Percentiles rank a stretch among this genome's conserved stretches.
phyloP scores from a whole-genome alignment of 1,284 basidiomycete species.

The Cutaneotrichosporon dermatis region DNA sequence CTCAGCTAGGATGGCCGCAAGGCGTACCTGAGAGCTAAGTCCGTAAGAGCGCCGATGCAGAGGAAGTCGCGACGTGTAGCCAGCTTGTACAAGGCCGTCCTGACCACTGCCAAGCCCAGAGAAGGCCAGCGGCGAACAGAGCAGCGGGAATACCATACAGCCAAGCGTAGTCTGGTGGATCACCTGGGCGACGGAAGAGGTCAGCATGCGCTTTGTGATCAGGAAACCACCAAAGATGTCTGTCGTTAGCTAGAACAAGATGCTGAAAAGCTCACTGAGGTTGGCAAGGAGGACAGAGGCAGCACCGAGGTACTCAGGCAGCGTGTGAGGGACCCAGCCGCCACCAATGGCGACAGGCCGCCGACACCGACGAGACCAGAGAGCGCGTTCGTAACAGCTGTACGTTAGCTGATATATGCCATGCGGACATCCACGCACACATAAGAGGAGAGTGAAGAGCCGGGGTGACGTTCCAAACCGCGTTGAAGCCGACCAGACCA shows the following conservation, averaged over 20 bases:
- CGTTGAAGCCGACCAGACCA: conserved; percentile 74
- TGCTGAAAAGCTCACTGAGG: conserved; percentile 51
- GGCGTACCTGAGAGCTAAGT: conserved; percentile 31
- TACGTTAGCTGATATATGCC: not conserved
- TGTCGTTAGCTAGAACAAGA: conserved; percentile 4
- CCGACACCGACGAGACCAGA: conserved; percentile 72
- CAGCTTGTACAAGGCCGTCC: conserved; percentile 77
- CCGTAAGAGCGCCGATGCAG: conserved; percentile 61
- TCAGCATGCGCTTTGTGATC: conserved; percentile 79
- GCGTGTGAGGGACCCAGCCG: conserved; percentile 70
- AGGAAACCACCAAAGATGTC: conserved; percentile 77
- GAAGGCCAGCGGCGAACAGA: conserved; percentile 72
- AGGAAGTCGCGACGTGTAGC: conserved; percentile 77
- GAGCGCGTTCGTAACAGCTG: conserved; percentile 44
- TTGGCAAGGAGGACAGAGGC: conserved; percentile 73
- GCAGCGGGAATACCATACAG: conserved; percentile 70
- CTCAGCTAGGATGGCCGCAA: not conserved
- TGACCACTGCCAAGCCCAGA: conserved; percentile 73
- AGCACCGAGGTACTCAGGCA: conserved; percentile 73
- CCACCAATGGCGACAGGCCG: conserved; percentile 81
- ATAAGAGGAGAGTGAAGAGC: conserved; percentile 63
- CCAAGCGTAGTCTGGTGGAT: conserved; percentile 82
- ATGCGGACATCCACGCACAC: conserved; percentile 23
- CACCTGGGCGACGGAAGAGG: conserved; percentile 78
- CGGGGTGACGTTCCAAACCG: conserved; percentile 79